A percentile compares a stretch with the other conserved stretches of the same genome.
phyloP scores from a whole-genome alignment of 305 asterid species.

The Petunia hybrid region DNA sequence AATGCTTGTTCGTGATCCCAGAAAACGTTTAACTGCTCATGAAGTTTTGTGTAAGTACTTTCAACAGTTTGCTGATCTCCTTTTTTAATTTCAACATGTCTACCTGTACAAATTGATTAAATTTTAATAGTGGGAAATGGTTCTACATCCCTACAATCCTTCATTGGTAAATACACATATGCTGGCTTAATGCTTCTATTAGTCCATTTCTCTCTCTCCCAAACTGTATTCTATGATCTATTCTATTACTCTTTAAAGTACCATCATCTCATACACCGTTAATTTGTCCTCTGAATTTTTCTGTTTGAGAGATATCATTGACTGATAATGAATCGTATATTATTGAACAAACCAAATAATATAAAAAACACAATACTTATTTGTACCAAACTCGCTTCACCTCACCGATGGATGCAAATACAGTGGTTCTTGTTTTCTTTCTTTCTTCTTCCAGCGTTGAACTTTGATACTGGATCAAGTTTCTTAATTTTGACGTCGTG shows the following conservation, averaged over 20 bases:
- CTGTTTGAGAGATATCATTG: neutral
- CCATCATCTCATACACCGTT: too few relatives aligned
- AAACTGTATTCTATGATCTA: too few relatives aligned
- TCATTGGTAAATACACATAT: neutral
- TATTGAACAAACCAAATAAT: neutral
- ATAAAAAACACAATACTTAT: neutral
- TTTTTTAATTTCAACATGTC: neutral
- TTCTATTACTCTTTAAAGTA: too few relatives aligned
- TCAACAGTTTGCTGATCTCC: neutral
- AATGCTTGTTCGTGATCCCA: conserved; percentile 77
- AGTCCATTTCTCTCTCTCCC: too few relatives aligned
- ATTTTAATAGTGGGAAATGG: neutral
- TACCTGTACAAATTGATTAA: neutral
- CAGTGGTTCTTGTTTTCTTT: neutral
- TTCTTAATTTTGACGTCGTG: neutral
- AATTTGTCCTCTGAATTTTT: too few relatives aligned
- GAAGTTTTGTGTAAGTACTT: conserved; percentile 71
- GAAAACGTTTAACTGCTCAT: conserved; percentile 69
- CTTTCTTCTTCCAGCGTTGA: neutral
- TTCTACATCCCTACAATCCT: neutral
- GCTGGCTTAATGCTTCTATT: neutral
- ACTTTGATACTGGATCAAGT: neutral
- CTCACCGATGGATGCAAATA: neutral
- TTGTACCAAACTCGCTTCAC: neutral
- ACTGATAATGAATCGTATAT: neutral